Conservation (phyloP, 805 yeast species). For the Pichia heedii region DNA sequence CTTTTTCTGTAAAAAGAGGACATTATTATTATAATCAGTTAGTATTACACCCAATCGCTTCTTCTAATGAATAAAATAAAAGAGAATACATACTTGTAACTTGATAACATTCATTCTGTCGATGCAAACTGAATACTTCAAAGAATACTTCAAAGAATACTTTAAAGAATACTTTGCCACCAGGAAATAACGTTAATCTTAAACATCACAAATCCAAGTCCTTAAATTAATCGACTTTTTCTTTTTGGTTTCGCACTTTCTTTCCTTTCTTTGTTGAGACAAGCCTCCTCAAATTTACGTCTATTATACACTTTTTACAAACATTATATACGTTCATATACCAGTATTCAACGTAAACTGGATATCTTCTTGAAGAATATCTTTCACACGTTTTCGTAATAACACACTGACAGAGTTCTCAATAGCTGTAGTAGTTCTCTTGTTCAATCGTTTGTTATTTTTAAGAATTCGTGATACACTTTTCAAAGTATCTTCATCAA, state of each 20-base stretch:
- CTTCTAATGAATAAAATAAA: neutral
- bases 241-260: no score
- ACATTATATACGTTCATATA: no score
- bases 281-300: no score
- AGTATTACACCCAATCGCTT: no score
- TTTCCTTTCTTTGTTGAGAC: no score
- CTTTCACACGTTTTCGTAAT: conserved; percentile 11
- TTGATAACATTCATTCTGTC: conserved; percentile 53
- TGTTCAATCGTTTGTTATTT: neutral
- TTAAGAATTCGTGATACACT: neutral
- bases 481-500: neutral
- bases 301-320: no score
- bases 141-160: neutral
- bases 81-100: conserved; percentile 38
- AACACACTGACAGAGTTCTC: conserved; percentile 18
- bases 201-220: no score
- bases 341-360: neutral
- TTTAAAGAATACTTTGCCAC: neutral
- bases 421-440: conserved; percentile 3
- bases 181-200: no score
- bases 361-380: conserved; percentile 11
- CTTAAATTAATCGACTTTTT: no score
- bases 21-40: neutral
- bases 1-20: conserved; percentile 44
- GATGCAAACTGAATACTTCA: neutral